Evolutionary conservation across 1,284 basidiomycete genomes (phyloP).

Genomic region (Ustilago lituana): DNA sequence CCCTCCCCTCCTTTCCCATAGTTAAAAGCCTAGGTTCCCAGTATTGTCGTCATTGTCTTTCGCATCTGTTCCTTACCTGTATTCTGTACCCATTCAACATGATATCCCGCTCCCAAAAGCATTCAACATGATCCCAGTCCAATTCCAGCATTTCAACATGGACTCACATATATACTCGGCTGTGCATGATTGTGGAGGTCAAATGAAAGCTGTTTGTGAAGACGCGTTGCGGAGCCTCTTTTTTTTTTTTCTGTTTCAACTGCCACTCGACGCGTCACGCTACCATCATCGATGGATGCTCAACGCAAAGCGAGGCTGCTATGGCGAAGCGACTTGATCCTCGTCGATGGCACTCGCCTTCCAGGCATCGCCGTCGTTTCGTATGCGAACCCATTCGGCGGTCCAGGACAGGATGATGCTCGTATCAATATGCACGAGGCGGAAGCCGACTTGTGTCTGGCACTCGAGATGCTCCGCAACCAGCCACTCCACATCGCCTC

Average conservation of each 20-base stretch:
- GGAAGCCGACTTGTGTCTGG: conserved; percentile 61
- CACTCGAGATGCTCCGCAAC: conserved; percentile 64
- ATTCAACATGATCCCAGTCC: conserved; percentile 46
- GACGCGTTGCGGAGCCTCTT: too few species aligned
- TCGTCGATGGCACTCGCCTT: conserved; percentile 58
- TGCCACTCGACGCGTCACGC: too few species aligned
- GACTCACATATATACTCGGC: too few species aligned
- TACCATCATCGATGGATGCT: too few species aligned
- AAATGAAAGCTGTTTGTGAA: too few species aligned
- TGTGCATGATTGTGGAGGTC: too few species aligned
- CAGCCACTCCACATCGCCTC: conserved; percentile 44
- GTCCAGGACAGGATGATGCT: conserved; percentile 3
- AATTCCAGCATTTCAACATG: conserved; percentile 50
- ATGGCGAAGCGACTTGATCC: conserved; percentile 57
- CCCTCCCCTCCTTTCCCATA: conserved; percentile 12
- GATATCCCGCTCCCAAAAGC: conserved; percentile 52
- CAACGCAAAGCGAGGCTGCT: conserved; percentile 57
- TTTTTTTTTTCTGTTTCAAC: too few species aligned
- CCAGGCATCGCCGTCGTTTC: conserved; percentile 61
- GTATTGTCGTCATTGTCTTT: conserved; percentile 29
- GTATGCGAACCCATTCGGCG: conserved; percentile 51
- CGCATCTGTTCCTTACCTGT: conserved; percentile 29
- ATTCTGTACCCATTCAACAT: conserved; percentile 56
- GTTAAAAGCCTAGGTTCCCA: conserved; percentile 24
- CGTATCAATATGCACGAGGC: conserved; percentile 18